phyloP scores from a whole-genome alignment of 2,329 filamentous ascomycete species.

The Meredithiella fracta region DNA sequence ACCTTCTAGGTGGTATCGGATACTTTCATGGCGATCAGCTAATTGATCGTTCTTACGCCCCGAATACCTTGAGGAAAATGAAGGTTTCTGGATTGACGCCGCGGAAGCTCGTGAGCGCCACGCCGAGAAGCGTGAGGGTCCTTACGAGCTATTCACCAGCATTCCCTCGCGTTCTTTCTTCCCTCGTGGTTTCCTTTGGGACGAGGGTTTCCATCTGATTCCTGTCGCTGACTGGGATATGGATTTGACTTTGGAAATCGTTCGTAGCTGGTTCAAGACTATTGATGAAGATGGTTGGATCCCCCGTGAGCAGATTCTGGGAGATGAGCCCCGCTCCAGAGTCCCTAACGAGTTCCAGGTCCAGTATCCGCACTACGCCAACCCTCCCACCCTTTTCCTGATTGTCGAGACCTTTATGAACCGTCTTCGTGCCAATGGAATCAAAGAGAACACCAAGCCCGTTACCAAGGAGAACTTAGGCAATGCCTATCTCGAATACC shows the following conservation, averaged over 20 bases:
- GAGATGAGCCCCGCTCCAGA: constrained; percentile 80
- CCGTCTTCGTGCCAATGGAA: constrained; percentile 38
- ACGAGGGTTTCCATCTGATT: constrained; percentile 89
- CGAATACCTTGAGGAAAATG: constrained; percentile 88
- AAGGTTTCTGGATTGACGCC: constrained; percentile 89
- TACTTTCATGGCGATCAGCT: constrained; percentile 85
- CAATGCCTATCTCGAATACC: constrained; percentile 13
- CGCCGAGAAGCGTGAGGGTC: constrained; percentile 56
- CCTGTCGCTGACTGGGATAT: constrained; percentile 90
- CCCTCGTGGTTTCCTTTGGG: constrained; percentile 91
- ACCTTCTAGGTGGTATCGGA: constrained; percentile 81
- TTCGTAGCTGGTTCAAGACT: constrained; percentile 88
- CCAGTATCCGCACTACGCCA: constrained; percentile 94
- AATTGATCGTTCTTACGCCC: constrained; percentile 81
- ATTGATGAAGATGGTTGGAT: constrained; percentile 99
- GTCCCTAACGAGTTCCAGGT: constrained; percentile 85
- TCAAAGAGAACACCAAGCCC: constrained; percentile 9
- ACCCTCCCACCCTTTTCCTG: constrained; percentile 87
- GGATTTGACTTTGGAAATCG: constrained; percentile 70
- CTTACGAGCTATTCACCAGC: constrained; percentile 76
- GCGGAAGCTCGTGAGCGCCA: constrained; percentile 58
- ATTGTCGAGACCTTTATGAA: constrained; percentile 72
- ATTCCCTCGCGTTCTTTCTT: constrained; percentile 93
- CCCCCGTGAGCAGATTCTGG: constrained; percentile 85
- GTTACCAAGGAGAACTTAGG: constrained; percentile 11